phyloP scores from a whole-genome alignment of 495 filamentous ascomycete species.

The Penicillium bovifimosum region DNA sequence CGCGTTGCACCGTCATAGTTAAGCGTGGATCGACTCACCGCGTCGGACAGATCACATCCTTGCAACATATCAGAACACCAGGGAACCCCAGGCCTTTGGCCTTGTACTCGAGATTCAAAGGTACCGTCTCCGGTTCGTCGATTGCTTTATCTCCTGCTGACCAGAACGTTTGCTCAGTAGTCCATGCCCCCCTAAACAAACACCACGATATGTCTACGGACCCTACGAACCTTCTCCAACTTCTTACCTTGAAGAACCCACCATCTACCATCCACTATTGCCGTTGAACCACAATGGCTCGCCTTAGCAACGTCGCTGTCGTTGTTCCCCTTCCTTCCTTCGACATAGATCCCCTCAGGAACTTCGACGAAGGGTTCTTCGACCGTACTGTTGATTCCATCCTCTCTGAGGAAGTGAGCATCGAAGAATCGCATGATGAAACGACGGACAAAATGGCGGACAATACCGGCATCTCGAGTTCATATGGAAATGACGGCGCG shows the following conservation, averaged over 20 bases:
- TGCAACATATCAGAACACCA: background rate
- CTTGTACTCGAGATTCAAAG: background rate
- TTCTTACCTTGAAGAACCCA: background rate
- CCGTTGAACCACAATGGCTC: constrained; percentile 1
- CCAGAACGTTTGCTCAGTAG: background rate
- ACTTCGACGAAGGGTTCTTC: constrained; percentile 14
- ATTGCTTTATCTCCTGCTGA: background rate
- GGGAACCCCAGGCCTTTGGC: background rate
- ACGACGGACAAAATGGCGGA: background rate
- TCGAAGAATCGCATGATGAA: constrained; percentile 16
- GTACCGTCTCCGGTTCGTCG: background rate
- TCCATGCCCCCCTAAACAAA: background rate
- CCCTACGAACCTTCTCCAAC: background rate
- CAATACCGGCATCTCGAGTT: background rate
- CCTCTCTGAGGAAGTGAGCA: constrained; percentile 20
- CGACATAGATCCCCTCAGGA: constrained; percentile 16
- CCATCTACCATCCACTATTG: background rate
- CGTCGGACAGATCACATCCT: background rate
- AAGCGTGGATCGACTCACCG: background rate
- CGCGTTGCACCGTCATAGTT: background rate
- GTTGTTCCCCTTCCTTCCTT: constrained; percentile 18
- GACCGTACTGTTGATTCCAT: constrained; percentile 20
- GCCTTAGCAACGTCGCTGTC: constrained; percentile 10
- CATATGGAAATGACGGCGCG: background rate
- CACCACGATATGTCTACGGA: background rate